phyloP scores from a whole-genome alignment of 805 yeast species.

The Kodamaea neixiangensis region DNA sequence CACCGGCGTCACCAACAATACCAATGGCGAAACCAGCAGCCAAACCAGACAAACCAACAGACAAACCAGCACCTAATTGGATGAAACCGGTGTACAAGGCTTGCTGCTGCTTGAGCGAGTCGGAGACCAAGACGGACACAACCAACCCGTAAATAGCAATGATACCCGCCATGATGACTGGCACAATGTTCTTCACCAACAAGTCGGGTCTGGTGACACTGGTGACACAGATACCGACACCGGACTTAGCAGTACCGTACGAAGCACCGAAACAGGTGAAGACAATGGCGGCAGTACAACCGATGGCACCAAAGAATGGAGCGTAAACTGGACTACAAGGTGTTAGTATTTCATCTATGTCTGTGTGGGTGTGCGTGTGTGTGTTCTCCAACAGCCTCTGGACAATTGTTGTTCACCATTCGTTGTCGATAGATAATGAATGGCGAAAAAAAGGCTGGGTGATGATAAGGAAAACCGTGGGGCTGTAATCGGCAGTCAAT shows the following conservation, averaged over 20 bases:
- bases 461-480: slow-evolving; percentile 4
- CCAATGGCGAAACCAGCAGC: slow-evolving; percentile 99
- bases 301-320: slow-evolving; percentile 98
- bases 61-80: slow-evolving; percentile 96
- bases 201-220: slow-evolving; percentile 97
- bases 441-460: slow-evolving; percentile 1
- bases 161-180: slow-evolving; percentile 99
- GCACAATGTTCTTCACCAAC: slow-evolving; percentile 89
- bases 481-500: neutral
- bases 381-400: neutral
- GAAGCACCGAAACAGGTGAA: slow-evolving; percentile 99
- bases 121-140: slow-evolving; percentile 92
- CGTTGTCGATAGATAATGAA: neutral
- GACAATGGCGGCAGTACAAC: slow-evolving; percentile 98
- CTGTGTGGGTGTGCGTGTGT: neutral
- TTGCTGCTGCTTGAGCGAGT: slow-evolving; percentile 83
- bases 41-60: slow-evolving; percentile 95
- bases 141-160: slow-evolving; percentile 98
- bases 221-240: slow-evolving; percentile 99
- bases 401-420: neutral
- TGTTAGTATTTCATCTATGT: slow-evolving; percentile 18
- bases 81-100: slow-evolving; percentile 96
- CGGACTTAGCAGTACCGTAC: slow-evolving; percentile 98
- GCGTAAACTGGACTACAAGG: slow-evolving; percentile 34
- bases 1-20: slow-evolving; percentile 99